Evolutionary conservation across 2,329 filamentous ascomycete species (phyloP).

Genomic region (Claviceps cyperi): DNA sequence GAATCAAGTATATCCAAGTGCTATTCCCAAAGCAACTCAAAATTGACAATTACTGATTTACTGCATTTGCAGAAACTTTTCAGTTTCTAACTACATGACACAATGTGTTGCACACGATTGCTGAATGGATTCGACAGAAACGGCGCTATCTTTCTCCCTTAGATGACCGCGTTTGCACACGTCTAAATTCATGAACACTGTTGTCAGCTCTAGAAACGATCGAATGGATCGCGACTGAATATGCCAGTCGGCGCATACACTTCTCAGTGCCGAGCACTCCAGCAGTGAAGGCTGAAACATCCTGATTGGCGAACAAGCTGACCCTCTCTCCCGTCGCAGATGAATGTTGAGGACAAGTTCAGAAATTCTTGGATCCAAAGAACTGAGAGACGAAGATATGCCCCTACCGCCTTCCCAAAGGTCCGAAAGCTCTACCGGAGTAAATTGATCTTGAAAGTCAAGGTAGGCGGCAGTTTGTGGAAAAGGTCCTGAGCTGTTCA

Average conservation of each 20-base stretch:
- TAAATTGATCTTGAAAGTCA: constrained; percentile 1
- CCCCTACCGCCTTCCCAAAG: neutral
- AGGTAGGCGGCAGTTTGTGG: constrained; percentile 9
- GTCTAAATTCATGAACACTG: constrained; percentile 22
- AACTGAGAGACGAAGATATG: constrained; percentile 4
- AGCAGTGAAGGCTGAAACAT: constrained; percentile 53
- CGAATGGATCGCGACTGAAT: constrained; percentile 24
- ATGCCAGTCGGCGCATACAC: constrained; percentile 39
- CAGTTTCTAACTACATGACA: constrained; percentile 1
- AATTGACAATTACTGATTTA: constrained; percentile 4
- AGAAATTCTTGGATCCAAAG: constrained; percentile 24
- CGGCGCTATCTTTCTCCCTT: constrained; percentile 13
- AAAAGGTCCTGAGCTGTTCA: constrained; percentile 12
- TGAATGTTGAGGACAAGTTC: constrained; percentile 22
- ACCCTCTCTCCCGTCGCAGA: neutral
- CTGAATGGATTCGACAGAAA: constrained; percentile 4
- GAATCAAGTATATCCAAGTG: constrained; percentile 17
- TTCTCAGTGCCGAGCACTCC: constrained; percentile 39
- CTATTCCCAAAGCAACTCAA: constrained; percentile 11
- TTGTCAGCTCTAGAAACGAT: neutral
- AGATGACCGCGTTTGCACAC: constrained; percentile 17
- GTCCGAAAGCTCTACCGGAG: neutral
- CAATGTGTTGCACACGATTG: constrained; percentile 9
- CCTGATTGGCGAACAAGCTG: constrained; percentile 12
- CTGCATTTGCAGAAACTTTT: constrained; percentile 6